These are phyloP conservation scores for Kurtzmaniella quercitrusa DNA, from an alignment of 1,139 yeast genomes.

Conservation along the genomic window DNA sequence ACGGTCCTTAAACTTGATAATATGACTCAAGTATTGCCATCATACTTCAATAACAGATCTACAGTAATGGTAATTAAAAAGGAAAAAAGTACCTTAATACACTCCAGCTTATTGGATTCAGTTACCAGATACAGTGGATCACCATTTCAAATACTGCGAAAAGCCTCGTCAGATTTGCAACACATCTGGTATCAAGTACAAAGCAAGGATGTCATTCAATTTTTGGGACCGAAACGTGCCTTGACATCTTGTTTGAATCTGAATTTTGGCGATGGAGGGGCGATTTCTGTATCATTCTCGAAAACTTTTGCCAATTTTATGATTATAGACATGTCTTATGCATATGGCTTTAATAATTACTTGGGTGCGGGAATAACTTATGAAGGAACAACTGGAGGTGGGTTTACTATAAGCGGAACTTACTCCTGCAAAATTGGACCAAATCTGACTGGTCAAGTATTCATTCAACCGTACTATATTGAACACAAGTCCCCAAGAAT, in stretches of 20 bases:
- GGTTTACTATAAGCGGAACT: conserved; percentile 12
- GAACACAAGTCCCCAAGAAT: conserved; percentile 12
- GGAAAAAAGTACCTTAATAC: conserved; percentile 13
- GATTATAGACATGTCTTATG: conserved; percentile 14
- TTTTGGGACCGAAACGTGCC: conserved; percentile 13
- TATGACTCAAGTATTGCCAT: neutral
- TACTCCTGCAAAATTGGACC: conserved; percentile 17
- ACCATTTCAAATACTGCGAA: neutral
- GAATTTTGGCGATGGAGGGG: conserved; percentile 20
- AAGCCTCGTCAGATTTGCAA: neutral
- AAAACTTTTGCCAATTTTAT: conserved; percentile 14
- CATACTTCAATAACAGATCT: conserved; percentile 9
- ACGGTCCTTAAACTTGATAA: neutral
- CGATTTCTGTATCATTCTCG: conserved; percentile 13
- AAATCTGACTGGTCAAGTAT: conserved; percentile 19
- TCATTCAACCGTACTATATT: conserved; percentile 15
- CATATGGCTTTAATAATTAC: conserved; percentile 5
- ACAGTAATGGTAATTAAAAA: conserved; percentile 13
- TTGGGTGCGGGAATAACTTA: conserved; percentile 7
- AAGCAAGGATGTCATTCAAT: conserved; percentile 5
- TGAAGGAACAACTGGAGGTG: conserved; percentile 7
- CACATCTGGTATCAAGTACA: conserved; percentile 15
- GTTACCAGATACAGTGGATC: conserved; percentile 14
- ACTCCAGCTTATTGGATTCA: conserved; percentile 16
- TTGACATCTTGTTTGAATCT: conserved; percentile 19